phyloP scores from a whole-genome alignment of 108 stramenopile genomes.

The Skeletonema menzelii region DNA sequence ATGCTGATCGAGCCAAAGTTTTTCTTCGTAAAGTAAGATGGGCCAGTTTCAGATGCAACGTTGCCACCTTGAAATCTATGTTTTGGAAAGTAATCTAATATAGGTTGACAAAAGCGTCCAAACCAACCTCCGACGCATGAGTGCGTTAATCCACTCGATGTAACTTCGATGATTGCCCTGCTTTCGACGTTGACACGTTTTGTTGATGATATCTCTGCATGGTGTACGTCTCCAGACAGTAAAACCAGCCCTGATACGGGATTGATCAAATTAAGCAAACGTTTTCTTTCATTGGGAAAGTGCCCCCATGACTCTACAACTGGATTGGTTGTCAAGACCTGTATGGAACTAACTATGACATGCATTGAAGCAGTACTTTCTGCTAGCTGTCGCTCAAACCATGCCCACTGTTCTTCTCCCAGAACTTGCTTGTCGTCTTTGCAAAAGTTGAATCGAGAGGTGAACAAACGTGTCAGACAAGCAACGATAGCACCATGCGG shows the following conservation, averaged over 20 bases:
- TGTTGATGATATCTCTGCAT: conserved; percentile 72
- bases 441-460: conserved; percentile 60
- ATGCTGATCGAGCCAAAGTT: conserved; percentile 75
- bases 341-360: conserved; percentile 76
- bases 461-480: conserved; percentile 74
- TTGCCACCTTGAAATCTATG: conserved; percentile 47
- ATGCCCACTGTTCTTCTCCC: conserved; percentile 84
- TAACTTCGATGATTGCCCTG: conserved; percentile 72
- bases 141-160: conserved; percentile 87
- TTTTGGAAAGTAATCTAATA: conserved; percentile 52
- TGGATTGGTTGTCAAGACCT: conserved; percentile 85
- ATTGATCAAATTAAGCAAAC: conserved; percentile 58
- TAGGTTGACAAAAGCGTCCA: conserved; percentile 64
- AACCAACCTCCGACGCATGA: conserved; percentile 67
- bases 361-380: conserved; percentile 53
- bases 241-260: conserved; percentile 13
- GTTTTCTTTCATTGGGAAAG: conserved; percentile 69
- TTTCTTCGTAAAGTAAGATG: conserved; percentile 50
- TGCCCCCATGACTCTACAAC: conserved; percentile 90
- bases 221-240: conserved; percentile 89
- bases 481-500: conserved; percentile 57
- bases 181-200: background rate
- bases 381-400: conserved; percentile 66
- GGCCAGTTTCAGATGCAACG: background rate
- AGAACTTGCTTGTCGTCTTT: conserved; percentile 46